Conservation (phyloP, 2,329 filamentous ascomycete genomes). For the Dothistroma pini region DNA sequence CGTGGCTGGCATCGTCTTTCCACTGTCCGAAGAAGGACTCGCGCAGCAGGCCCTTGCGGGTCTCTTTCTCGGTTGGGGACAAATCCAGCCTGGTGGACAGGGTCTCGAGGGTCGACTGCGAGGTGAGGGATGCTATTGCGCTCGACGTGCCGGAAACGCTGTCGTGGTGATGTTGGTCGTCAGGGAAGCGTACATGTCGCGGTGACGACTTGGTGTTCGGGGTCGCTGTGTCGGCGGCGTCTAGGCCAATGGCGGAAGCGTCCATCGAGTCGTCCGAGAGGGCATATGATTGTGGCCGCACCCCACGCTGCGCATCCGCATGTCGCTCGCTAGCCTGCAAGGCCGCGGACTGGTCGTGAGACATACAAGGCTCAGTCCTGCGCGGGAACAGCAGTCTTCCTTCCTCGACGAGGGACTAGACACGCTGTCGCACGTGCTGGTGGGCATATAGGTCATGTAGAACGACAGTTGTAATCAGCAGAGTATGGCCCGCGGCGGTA, state of each 20-base stretch:
- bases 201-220: conserved; percentile 29
- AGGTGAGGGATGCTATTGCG: conserved; percentile 44
- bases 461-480: neutral
- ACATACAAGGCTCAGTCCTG: conserved; percentile 16
- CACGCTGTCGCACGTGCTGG: conserved; percentile 13
- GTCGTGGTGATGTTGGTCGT: conserved; percentile 25
- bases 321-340: conserved; percentile 19
- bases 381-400: neutral
- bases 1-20: conserved; percentile 52
- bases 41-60: conserved; percentile 54
- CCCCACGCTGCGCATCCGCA: conserved; percentile 22
- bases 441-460: neutral
- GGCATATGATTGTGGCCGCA: conserved; percentile 16
- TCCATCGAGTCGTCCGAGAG: conserved; percentile 26
- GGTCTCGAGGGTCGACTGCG: conserved; percentile 42
- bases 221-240: conserved; percentile 14
- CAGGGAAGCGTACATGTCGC: conserved; percentile 35
- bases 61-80: conserved; percentile 42
- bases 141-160: conserved; percentile 38
- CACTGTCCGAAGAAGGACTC: conserved; percentile 63
- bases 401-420: neutral
- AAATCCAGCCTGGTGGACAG: conserved; percentile 48
- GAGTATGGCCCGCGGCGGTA: neutral
- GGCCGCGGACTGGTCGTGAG: conserved; percentile 22
- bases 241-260: conserved; percentile 19